Conservation (phyloP, 441 rosid genomes). For the Gossypium davidsonii region DNA sequence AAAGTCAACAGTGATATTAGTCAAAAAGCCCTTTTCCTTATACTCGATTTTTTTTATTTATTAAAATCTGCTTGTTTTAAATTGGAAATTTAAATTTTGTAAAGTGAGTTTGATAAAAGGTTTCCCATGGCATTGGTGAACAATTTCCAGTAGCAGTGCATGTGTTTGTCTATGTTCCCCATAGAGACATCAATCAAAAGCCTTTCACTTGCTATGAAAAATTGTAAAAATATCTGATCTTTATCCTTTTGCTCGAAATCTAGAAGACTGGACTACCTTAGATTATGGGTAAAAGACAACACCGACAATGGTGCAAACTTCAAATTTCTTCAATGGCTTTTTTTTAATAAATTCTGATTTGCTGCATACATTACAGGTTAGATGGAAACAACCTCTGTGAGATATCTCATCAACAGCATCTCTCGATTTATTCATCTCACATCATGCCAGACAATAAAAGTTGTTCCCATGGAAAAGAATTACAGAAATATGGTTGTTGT, state of each 20-base stretch:
- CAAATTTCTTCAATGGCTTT: constrained; percentile 2
- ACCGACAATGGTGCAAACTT: not conserved
- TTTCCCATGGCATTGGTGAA: not conserved
- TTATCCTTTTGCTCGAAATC: not conserved
- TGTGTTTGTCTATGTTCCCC: not conserved
- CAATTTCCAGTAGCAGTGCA: not conserved
- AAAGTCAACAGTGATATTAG: not conserved
- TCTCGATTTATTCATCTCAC: constrained; percentile 81
- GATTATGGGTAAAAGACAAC: constrained; percentile 2
- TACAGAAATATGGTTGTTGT: constrained; percentile 44
- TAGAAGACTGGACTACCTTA: not conserved
- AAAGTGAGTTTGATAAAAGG: not conserved
- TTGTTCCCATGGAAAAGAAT: constrained; percentile 46
- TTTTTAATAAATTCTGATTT: not conserved
- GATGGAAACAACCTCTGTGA: constrained; percentile 58
- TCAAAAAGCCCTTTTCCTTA: not conserved
- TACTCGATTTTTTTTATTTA: not conserved
- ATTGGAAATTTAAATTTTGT: constrained; percentile 4
- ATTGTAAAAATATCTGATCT: not conserved
- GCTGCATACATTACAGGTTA: constrained; percentile 27
- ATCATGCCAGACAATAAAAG: constrained; percentile 62
- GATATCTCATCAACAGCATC: constrained; percentile 72
- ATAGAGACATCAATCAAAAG: not conserved
- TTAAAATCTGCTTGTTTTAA: not conserved
- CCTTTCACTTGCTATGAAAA: not conserved